Percentiles rank a stretch among this genome's conserved stretches.
Conservation (phyloP, 441 rosid genomes). For the Adansonia grandidieri region DNA sequence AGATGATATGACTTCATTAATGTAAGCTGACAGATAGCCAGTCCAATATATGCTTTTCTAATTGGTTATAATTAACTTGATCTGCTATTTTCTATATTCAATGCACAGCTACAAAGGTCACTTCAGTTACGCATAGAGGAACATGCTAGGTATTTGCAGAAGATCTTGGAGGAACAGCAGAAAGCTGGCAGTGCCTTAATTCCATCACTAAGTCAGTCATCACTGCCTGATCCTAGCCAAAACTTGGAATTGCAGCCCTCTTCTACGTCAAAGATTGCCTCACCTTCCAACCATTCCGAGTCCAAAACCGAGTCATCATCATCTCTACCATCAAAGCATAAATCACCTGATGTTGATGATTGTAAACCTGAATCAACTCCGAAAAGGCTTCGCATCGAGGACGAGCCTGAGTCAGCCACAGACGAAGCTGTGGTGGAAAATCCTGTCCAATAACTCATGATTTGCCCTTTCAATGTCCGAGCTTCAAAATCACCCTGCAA, state of each 20-base stretch:
- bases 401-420: conserved; percentile 31
- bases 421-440: conserved; percentile 45
- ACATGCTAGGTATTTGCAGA: conserved; percentile 81
- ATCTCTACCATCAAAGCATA: conserved; percentile 43
- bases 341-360: conserved; percentile 38
- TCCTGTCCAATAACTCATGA: conserved; percentile 26
- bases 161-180: conserved; percentile 82
- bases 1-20: neutral
- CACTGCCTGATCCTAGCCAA: conserved; percentile 36
- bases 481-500: neutral
- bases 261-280: conserved; percentile 28
- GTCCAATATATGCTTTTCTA: neutral
- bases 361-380: conserved; percentile 37
- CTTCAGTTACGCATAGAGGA: conserved; percentile 82
- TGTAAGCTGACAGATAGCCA: neutral
- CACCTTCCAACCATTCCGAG: conserved; percentile 31
- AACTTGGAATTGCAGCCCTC: conserved; percentile 33
- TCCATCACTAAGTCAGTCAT: conserved; percentile 43
- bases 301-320: conserved; percentile 44
- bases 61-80: conserved; percentile 3
- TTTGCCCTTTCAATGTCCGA: neutral
- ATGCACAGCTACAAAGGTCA: conserved; percentile 60
- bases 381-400: conserved; percentile 47
- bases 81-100: conserved; percentile 13
- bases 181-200: conserved; percentile 56